Evolutionary conservation across 441 rosid species (phyloP).

Genomic region (Brassica balearica): DNA sequence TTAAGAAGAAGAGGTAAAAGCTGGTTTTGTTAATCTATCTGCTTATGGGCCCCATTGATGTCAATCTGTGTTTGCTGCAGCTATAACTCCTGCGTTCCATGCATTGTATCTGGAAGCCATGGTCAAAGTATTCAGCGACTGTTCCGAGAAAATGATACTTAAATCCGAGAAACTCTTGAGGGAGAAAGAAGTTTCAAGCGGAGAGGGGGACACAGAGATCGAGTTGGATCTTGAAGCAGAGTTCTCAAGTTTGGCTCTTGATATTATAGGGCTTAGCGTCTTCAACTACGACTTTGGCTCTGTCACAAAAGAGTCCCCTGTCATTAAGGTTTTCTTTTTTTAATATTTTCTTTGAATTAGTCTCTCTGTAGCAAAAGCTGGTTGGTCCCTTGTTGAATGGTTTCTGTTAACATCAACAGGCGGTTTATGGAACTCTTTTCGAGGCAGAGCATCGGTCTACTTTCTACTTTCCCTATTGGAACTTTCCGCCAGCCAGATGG

Average conservation of each 20-base stretch:
- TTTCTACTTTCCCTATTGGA: constrained; percentile 96
- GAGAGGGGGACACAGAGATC: constrained; percentile 49
- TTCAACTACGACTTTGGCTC: constrained; percentile 96
- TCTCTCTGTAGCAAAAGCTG: too few relatives aligned
- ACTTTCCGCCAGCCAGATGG: constrained; percentile 90
- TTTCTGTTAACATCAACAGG: constrained; percentile 52
- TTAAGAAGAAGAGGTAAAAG: constrained; percentile 87
- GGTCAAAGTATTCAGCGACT: constrained; percentile 81
- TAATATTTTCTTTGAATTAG: neutral
- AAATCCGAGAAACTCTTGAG: constrained; percentile 73
- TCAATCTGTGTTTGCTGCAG: constrained; percentile 52
- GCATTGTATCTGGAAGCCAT: constrained; percentile 86
- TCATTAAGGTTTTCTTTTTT: constrained; percentile 68
- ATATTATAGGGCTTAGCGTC: constrained; percentile 92
- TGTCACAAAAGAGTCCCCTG: constrained; percentile 92
- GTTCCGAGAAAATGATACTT: constrained; percentile 72
- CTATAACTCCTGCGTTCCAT: constrained; percentile 95
- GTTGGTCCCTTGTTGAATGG: neutral
- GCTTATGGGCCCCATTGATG: neutral
- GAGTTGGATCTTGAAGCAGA: constrained; percentile 96
- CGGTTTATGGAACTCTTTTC: constrained; percentile 95
- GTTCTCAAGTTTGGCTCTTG: constrained; percentile 93
- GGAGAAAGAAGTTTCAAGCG: constrained; percentile 48
- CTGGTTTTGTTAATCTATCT: neutral
- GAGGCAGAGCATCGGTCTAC: constrained; percentile 99